Evolutionary conservation across 352 stramenopile genomes (phyloP), one percentile per base, ranked within the genome.

Genomic region (Globisporangium spiculum): DNA sequence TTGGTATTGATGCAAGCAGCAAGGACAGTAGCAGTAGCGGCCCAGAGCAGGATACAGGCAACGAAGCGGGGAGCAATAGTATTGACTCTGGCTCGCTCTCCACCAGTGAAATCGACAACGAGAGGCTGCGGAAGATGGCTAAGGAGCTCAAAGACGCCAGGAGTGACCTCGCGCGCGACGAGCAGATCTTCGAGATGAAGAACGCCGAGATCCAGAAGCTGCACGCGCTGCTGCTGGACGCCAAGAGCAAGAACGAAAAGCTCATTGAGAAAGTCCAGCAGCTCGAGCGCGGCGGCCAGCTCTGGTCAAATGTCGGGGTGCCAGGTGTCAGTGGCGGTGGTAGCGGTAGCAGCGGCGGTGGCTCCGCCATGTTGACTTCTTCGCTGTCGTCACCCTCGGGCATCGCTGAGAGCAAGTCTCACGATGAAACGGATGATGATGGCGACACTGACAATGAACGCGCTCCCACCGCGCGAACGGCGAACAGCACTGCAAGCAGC

Each of bases 161-260:
- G 44, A 77, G 74, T 8, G 85, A 95, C 55, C 70, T 95, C 53
- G 74, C 75, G 1, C 81, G 84, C 56, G 85, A 95, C 55, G 85
- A 93, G 32, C 80, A 95, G 67, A 93, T 95, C 61, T 95, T 95
- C 60, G 84, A 93, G 63, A 89, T 92, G 78, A 94, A 95, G 48
- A 93, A 91, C 59, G 48, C 69, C 1, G 86, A 95, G 44, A 89
- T 95, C 36, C 75, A 93, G 44, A 70, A 73, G 27, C 58, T 93
- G 2, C 88, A 96, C 52, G 67, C 68, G 0, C 74, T 88, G 14
- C 55, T 93, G 9, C 65, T 76, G 1, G 77, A 91, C 34, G 84
- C 85, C 26, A 92, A 95, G 36, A 66, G 70, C 4, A 90, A 91
- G 65, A 89, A 93, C n/a, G 82, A 92, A 4, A 88, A 86, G 18